Conservation (phyloP, 192 early-diverging fungal genomes). For the Entomortierella parvispora region DNA sequence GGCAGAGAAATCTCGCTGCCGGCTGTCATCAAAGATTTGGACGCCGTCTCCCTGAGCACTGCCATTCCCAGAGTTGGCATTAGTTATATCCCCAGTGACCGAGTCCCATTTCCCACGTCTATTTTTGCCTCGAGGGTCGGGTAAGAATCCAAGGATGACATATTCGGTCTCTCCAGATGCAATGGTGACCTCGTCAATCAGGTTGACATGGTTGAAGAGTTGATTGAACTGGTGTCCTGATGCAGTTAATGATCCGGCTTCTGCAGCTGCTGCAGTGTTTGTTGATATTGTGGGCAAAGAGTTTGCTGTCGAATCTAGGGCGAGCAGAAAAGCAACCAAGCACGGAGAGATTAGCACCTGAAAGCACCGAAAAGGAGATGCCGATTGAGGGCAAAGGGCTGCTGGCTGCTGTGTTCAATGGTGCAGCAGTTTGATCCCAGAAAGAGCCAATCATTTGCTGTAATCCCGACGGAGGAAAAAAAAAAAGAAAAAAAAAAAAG, state of each 20-base stretch:
- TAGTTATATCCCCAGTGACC: slow-evolving; percentile 14
- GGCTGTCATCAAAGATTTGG: slow-evolving; percentile 44
- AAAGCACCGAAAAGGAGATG: background rate
- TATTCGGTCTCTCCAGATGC: slow-evolving; percentile 71
- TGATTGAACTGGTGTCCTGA: slow-evolving; percentile 84
- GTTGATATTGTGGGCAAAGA: slow-evolving; percentile 55
- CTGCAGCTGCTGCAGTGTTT: slow-evolving; percentile 74
- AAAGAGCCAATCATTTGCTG: no score
- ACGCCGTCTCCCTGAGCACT: slow-evolving; percentile 47
- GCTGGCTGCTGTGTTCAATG: no score
- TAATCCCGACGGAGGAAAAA: no score
- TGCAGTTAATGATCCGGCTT: slow-evolving; percentile 51
- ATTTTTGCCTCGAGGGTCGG: slow-evolving; percentile 50
- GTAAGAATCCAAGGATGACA: slow-evolving; percentile 86
- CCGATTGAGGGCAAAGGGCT: background rate
- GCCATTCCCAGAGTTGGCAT: slow-evolving; percentile 41
- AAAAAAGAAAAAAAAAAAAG: no score
- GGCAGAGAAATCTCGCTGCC: slow-evolving; percentile 39
- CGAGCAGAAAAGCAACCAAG: background rate
- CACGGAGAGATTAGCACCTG: background rate
- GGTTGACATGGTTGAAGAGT: slow-evolving; percentile 93
- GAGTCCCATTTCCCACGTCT: slow-evolving; percentile 44
- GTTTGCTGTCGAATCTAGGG: slow-evolving; percentile 9
- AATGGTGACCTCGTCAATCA: slow-evolving; percentile 76
- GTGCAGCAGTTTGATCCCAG: no score